A percentile compares a stretch with the other conserved stretches of the same genome.
Evolutionary conservation across 2,329 filamentous ascomycete genomes (phyloP).

Genomic region (Apiospora arundinis): DNA sequence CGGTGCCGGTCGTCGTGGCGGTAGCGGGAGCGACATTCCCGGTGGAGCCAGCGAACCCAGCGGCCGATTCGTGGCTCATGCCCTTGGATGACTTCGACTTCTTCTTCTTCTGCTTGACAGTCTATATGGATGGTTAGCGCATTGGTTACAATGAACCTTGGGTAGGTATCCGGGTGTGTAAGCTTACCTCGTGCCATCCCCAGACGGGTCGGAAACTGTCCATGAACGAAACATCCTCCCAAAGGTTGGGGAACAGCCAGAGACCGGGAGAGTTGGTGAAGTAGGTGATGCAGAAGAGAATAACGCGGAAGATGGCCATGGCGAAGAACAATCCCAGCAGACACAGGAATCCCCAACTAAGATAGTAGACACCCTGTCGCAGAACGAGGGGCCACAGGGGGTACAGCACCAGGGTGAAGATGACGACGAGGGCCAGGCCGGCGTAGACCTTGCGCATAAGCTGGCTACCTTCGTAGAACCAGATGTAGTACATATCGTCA

Average conservation of each 20-base stretch:
- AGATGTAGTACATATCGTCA: constrained; percentile 93
- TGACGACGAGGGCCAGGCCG: constrained; percentile 77
- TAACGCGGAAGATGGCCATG: constrained; percentile 96
- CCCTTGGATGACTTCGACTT: constrained; percentile 63
- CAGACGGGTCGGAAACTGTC: constrained; percentile 95
- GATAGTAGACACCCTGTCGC: constrained; percentile 94
- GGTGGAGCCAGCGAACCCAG: constrained; percentile 57
- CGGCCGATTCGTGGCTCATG: constrained; percentile 40
- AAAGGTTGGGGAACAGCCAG: constrained; percentile 98
- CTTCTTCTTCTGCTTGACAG: constrained; percentile 57
- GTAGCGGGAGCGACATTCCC: constrained; percentile 59
- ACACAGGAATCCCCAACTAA: constrained; percentile 91
- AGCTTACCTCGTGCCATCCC: constrained; percentile 94
- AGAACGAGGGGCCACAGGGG: constrained; percentile 93
- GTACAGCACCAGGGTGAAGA: constrained; percentile 92
- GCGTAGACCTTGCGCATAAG: constrained; percentile 94
- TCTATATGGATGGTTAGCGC: constrained; percentile 28
- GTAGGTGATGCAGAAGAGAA: constrained; percentile 92
- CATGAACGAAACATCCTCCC: constrained; percentile 98
- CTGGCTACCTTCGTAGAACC: constrained; percentile 94
- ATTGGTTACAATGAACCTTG: background rate
- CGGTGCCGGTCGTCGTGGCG: constrained; percentile 63
- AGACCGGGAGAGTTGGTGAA: constrained; percentile 84
- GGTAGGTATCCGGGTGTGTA: background rate
- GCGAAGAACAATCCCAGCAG: constrained; percentile 92